Percentiles rank a stretch among this genome's conserved stretches.
Conservation (phyloP, 2,329 filamentous ascomycete genomes). For the Fusarium zealandicum region DNA sequence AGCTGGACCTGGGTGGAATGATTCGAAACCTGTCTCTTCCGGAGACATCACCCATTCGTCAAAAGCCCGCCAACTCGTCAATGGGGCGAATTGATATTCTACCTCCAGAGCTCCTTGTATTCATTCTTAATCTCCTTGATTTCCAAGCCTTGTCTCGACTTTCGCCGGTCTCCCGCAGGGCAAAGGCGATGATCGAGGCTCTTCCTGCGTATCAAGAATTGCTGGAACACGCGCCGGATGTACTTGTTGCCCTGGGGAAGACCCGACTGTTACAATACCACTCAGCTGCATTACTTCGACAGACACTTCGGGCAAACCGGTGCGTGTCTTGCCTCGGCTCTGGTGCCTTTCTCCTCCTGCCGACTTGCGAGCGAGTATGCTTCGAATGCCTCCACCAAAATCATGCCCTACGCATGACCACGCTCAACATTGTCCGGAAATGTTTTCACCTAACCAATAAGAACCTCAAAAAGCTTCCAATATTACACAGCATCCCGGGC, state of each 20-base stretch:
- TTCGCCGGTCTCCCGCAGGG: conserved; percentile 29
- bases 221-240: conserved; percentile 47
- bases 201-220: conserved; percentile 48
- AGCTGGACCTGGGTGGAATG: not conserved
- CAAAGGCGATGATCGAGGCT: conserved; percentile 27
- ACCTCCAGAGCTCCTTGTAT: conserved; percentile 26
- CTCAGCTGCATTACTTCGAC: conserved; percentile 24
- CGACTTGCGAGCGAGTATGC: conserved; percentile 41
- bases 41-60: not conserved
- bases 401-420: conserved; percentile 29
- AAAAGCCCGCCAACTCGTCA: conserved; percentile 1
- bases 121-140: conserved; percentile 31
- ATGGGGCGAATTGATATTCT: conserved; percentile 35
- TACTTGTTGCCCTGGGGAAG: conserved; percentile 26
- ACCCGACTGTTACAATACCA: conserved; percentile 26
- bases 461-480: conserved; percentile 18
- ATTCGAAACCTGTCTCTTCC: not conserved
- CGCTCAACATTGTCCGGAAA: conserved; percentile 2
- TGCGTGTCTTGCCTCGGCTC: conserved; percentile 40
- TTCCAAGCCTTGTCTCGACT: conserved; percentile 36
- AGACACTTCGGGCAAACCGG: not conserved
- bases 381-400: conserved; percentile 35
- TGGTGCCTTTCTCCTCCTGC: conserved; percentile 39
- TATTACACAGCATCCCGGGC: conserved; percentile 24
- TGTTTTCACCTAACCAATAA: conserved; percentile 21